A percentile compares a stretch with the other conserved stretches of the same genome.
phyloP scores from a whole-genome alignment of 148 eudicot species.

The Chenopodium album region DNA sequence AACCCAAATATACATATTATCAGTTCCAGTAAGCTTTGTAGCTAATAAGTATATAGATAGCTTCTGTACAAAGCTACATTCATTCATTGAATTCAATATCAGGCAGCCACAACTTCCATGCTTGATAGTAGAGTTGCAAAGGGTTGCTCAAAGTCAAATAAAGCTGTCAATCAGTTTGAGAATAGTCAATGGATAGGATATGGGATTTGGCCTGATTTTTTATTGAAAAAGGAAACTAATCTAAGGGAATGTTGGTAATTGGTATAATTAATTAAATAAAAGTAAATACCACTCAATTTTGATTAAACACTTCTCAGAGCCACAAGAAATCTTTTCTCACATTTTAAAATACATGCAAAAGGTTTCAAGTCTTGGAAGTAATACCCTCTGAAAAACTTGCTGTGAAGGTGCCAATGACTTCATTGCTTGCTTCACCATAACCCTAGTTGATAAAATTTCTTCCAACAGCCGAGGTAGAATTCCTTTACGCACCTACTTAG shows the following conservation, averaged over 20 bases:
- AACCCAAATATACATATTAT: neutral
- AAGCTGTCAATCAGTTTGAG: neutral
- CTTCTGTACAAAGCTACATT: neutral
- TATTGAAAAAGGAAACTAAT: neutral
- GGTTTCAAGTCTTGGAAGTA: conserved; percentile 3
- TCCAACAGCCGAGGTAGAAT: conserved; percentile 81
- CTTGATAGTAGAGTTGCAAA: neutral
- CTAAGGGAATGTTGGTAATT: neutral
- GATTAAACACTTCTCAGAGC: neutral
- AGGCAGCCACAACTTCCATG: neutral
- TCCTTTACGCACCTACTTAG: conserved; percentile 69
- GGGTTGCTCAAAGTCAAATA: neutral
- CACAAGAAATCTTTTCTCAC: neutral
- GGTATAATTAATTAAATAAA: neutral
- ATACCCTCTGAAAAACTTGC: conserved; percentile 71
- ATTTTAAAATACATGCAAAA: conserved; percentile 10
- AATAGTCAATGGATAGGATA: neutral
- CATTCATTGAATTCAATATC: neutral
- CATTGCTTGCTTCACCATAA: conserved; percentile 95
- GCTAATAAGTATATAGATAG: neutral
- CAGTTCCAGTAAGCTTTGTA: neutral
- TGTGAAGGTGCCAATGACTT: conserved; percentile 73
- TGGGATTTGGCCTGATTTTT: neutral
- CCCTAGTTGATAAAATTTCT: conserved; percentile 90
- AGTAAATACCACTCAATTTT: neutral